A percentile compares a stretch with the other conserved stretches of the same genome.
Evolutionary conservation across 768 basidiomycete species (phyloP).

Genomic region (Boletus subparvulus): DNA sequence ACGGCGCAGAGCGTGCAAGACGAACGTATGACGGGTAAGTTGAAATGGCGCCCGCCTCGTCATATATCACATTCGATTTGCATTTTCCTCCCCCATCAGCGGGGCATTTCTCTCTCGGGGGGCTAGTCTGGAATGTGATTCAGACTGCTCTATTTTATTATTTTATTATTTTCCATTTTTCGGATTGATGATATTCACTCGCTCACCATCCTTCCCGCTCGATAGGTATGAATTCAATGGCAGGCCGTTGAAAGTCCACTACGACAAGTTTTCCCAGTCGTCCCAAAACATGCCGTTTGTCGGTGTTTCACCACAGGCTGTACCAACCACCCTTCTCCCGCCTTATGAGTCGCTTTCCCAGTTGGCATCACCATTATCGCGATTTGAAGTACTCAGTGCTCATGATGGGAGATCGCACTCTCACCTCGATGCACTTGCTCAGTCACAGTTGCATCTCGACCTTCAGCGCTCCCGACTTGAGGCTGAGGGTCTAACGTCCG

Average conservation of each 20-base stretch:
- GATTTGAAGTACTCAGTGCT: conserved; percentile 22
- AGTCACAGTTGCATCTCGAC: conserved; percentile 26
- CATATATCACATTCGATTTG: not conserved
- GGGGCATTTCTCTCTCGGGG: not conserved
- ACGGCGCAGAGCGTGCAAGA: conserved; percentile 82
- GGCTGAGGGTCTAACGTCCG: conserved; percentile 24
- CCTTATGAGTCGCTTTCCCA: conserved; percentile 26
- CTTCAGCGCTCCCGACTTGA: conserved; percentile 29
- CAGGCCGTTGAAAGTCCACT: conserved; percentile 83
- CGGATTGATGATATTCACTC: not conserved
- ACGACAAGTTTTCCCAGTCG: conserved; percentile 72
- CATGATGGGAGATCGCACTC: conserved; percentile 22
- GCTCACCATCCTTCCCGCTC: conserved; percentile 6
- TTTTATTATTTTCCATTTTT: not conserved
- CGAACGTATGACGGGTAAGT: conserved; percentile 88
- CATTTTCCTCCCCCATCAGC: not conserved
- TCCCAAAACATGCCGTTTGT: conserved; percentile 27
- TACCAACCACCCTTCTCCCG: conserved; percentile 12
- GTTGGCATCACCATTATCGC: conserved; percentile 22
- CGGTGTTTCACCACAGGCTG: conserved; percentile 22
- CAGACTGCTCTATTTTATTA: not conserved
- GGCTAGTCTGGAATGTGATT: not conserved
- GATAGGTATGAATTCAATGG: conserved; percentile 86
- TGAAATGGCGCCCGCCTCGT: not conserved
- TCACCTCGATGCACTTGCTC: conserved; percentile 25